phyloP scores from a whole-genome alignment of 805 yeast genomes.

The Martiniozyma abietophila region DNA sequence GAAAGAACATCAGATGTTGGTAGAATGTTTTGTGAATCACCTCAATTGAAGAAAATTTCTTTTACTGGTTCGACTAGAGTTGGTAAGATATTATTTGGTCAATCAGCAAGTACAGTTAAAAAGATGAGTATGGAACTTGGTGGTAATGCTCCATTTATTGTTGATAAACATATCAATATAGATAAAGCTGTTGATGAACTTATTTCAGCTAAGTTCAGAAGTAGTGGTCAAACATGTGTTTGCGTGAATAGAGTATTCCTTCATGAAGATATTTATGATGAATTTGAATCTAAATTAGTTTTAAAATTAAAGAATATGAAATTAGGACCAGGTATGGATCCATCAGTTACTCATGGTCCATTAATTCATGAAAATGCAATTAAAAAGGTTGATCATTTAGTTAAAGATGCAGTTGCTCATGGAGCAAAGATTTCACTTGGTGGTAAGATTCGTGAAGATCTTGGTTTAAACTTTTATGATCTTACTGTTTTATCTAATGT shows the following conservation, averaged over 20 bases:
- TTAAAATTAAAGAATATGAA: slow-evolving; percentile 32
- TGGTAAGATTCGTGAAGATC: slow-evolving; percentile 43
- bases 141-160: slow-evolving; percentile 73
- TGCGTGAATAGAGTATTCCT: slow-evolving; percentile 65
- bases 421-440: slow-evolving; percentile 57
- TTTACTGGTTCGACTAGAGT: slow-evolving; percentile 74
- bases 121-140: slow-evolving; percentile 68
- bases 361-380: slow-evolving; percentile 52
- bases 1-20: slow-evolving; percentile 40
- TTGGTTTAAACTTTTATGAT: slow-evolving; percentile 59
- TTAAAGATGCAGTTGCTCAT: slow-evolving; percentile 51
- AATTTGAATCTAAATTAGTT: slow-evolving; percentile 40
- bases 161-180: slow-evolving; percentile 59
- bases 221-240: slow-evolving; percentile 73
- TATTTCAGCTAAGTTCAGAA: slow-evolving; percentile 57
- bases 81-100: slow-evolving; percentile 57
- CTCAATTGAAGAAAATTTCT: slow-evolving; percentile 51
- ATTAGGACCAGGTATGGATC: slow-evolving; percentile 56
- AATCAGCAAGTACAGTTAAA: slow-evolving; percentile 51
- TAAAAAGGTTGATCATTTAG: slow-evolving; percentile 46
- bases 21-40: slow-evolving; percentile 43
- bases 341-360: slow-evolving; percentile 62
- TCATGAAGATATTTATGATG: slow-evolving; percentile 51
- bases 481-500: slow-evolving; percentile 56
- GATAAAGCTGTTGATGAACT: slow-evolving; percentile 56